phyloP scores from a whole-genome alignment of 768 basidiomycete species.

The Asterophora parasitica region DNA sequence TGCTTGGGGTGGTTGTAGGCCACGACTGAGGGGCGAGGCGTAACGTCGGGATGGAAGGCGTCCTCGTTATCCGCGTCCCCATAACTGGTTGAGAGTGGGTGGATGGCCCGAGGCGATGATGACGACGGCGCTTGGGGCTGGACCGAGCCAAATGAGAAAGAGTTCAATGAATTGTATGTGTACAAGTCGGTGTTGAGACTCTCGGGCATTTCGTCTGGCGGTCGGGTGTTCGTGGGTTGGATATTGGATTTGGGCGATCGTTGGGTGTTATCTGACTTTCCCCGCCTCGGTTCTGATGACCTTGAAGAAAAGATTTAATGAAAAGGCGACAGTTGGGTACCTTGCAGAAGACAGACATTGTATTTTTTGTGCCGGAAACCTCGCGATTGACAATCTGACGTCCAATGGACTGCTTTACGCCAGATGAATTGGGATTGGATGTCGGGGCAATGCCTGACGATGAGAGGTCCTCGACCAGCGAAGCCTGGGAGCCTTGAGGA shows the following conservation, averaged over 20 bases:
- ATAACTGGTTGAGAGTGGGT: conserved; percentile 30
- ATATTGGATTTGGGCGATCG: conserved; percentile 3
- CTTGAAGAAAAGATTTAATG: conserved; percentile 7
- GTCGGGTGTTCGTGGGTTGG: conserved; percentile 3
- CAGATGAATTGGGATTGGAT: conserved; percentile 3
- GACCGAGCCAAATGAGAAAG: conserved; percentile 45
- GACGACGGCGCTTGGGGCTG: conserved; percentile 27
- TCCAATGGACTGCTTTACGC: conserved; percentile 1
- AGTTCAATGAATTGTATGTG: conserved; percentile 38
- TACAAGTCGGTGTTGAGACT: conserved; percentile 26
- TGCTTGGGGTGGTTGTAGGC: conserved; percentile 19
- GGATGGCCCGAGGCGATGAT: conserved; percentile 25
- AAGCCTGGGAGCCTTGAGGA: conserved; percentile 12
- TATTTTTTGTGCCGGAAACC: background rate
- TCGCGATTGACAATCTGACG: conserved; percentile 9
- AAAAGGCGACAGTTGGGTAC: background rate
- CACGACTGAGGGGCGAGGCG: conserved; percentile 47
- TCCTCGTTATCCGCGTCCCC: conserved; percentile 36
- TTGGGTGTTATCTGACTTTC: conserved; percentile 8
- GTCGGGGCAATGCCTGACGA: conserved; percentile 6
- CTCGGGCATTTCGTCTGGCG: conserved; percentile 10
- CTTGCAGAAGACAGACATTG: conserved; percentile 5
- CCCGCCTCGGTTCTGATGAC: conserved; percentile 8
- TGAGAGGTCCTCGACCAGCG: conserved; percentile 8
- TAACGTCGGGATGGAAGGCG: conserved; percentile 34